These are phyloP conservation scores for Trypanosoma avium DNA, from an alignment of 208 protist genomes.

Conservation along the genomic window DNA sequence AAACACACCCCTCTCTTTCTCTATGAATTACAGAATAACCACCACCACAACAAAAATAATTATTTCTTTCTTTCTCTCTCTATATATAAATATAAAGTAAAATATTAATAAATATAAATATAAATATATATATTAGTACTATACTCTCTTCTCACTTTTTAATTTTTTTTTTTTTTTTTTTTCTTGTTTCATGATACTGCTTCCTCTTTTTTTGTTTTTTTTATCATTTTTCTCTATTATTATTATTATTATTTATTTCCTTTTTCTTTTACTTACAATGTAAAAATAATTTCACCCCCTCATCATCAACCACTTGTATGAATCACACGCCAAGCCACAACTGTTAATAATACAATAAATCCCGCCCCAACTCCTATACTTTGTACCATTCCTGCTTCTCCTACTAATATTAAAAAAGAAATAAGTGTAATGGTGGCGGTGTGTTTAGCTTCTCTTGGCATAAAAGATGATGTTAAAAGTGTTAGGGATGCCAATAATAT, in stretches of 20 bases:
- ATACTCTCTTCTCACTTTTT: too few relatives aligned
- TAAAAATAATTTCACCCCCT: neutral
- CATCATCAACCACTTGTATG: neutral
- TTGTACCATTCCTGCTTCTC: slow-evolving; percentile 38
- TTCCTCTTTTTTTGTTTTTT: too few relatives aligned
- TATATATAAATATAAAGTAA: too few relatives aligned
- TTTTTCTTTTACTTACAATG: slow-evolving; percentile 20
- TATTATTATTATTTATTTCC: slow-evolving; percentile 11
- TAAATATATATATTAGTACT: too few relatives aligned
- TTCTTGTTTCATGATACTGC: too few relatives aligned
- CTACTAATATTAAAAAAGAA: slow-evolving; percentile 41
- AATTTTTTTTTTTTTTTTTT: too few relatives aligned
- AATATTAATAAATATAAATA: too few relatives aligned
- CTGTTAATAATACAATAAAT: slow-evolving; percentile 30
- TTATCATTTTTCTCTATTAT: neutral
- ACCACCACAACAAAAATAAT: too few relatives aligned
- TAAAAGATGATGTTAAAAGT: slow-evolving; percentile 58
- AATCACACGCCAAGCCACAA: slow-evolving; percentile 36
- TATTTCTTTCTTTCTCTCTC: too few relatives aligned
- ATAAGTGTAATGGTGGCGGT: slow-evolving; percentile 42
- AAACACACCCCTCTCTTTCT: too few relatives aligned
- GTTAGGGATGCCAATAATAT: slow-evolving; percentile 43
- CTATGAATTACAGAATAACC: too few relatives aligned
- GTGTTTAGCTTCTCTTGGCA: slow-evolving; percentile 34
- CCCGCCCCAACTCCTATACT: slow-evolving; percentile 41